Evolutionary conservation across 208 protist species (phyloP).

Genomic region (Trypanosoma platydactyli): DNA sequence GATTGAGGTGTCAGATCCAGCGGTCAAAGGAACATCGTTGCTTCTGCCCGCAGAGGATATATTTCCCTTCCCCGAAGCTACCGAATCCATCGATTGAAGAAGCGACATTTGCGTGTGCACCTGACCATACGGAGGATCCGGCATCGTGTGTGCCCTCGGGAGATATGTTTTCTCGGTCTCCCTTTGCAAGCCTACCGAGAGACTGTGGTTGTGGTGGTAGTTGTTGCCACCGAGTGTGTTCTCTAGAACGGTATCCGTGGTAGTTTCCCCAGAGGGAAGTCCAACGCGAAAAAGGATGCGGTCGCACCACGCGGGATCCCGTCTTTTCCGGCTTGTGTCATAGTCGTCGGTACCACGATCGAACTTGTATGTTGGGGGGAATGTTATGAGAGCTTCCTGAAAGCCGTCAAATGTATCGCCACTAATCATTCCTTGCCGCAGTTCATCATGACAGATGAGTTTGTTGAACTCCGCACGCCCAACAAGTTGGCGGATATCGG

Average conservation of each 20-base stretch:
- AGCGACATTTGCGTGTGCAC: neutral
- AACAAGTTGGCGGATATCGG: slow-evolving; percentile 40
- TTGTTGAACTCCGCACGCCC: slow-evolving; percentile 37
- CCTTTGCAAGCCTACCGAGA: neutral
- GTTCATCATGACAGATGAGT: slow-evolving; percentile 79
- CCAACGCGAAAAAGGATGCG: slow-evolving; percentile 82
- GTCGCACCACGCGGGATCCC: slow-evolving; percentile 90
- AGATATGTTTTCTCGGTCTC: neutral
- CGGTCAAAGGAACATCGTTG: too few species aligned
- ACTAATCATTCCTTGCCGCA: slow-evolving; percentile 73
- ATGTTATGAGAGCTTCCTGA: slow-evolving; percentile 83
- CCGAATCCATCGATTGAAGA: too few species aligned
- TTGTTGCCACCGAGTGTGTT: neutral
- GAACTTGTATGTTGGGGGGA: slow-evolving; percentile 93
- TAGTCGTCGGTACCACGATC: slow-evolving; percentile 68
- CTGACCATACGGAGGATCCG: neutral
- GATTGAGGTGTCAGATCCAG: too few species aligned
- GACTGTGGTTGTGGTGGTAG: neutral
- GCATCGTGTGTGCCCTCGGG: neutral
- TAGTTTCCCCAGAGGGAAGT: slow-evolving; percentile 13
- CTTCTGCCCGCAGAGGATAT: too few species aligned
- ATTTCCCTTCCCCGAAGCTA: too few species aligned
- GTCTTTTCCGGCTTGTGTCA: slow-evolving; percentile 75
- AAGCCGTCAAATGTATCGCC: slow-evolving; percentile 86
- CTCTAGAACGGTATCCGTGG: neutral